These are phyloP conservation scores for Stephanodiscus triporus DNA, from an alignment of 108 stramenopile species.

Conservation along the genomic window DNA sequence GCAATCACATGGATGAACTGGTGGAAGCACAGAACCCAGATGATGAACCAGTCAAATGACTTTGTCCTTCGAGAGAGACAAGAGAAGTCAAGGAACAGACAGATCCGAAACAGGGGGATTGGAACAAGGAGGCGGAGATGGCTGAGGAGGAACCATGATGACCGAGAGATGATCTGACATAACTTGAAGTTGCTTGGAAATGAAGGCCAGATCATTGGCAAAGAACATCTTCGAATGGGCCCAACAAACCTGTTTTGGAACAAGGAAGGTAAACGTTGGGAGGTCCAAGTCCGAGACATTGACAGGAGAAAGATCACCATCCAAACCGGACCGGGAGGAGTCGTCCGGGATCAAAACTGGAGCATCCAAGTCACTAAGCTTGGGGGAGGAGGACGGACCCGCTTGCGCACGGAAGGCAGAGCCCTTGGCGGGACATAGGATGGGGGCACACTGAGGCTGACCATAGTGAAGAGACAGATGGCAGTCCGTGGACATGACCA, in stretches of 20 bases:
- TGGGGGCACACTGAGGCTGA: background rate
- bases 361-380: background rate
- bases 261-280: background rate
- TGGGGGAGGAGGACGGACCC: background rate
- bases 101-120: no score
- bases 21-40: background rate
- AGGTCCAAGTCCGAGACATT: background rate
- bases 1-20: background rate
- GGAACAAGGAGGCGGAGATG: no score
- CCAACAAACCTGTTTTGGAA: background rate
- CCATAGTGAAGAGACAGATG: background rate
- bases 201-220: background rate
- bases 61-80: no score
- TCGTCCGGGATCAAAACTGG: background rate
- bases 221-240: background rate
- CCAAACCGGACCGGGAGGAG: no score
- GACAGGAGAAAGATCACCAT: background rate
- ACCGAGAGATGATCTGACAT: background rate
- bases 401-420: background rate
- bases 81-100: no score
- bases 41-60: constrained; percentile 2
- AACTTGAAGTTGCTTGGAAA: background rate
- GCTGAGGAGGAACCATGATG: no score
- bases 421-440: background rate
- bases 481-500: background rate